Evolutionary conservation across 2,329 filamentous ascomycete genomes (phyloP), one percentile per base, ranked within the genome.

Genomic region (Leptographium procerum): DNA sequence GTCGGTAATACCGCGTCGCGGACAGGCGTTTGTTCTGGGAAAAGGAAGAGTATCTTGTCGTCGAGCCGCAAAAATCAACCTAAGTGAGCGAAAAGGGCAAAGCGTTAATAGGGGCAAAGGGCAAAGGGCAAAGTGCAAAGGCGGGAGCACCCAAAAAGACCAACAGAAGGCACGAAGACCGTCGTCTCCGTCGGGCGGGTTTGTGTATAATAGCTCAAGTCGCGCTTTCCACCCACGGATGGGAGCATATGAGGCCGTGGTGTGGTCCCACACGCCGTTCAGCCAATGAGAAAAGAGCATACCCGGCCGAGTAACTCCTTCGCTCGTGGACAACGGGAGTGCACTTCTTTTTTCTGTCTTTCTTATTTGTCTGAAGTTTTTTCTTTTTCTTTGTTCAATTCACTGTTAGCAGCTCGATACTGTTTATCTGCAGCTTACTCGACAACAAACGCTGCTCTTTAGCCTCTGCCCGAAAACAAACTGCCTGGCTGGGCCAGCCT

Each of bases 151-250:
- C 7, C 3, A 45, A 2, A 13, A 40, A 51, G 26, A 31, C 4
- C 2, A 34, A 28, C 13, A 43, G 28, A 31, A 57, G 28, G 56
- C 33, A 51, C 52, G 47, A 47, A 19, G 51, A 24, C 56, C 36
- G 29, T 48, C 51, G 28, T 34, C 31, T 24, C 6, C 53, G 40
- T n/a, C 40, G 31, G 7, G 40, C 36, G 28, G 50, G 26, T 54
- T 54, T 60, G 55, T 51, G 45, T 55, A 45, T 22, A 13, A 45
- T 22, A 13, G 52, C 29, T 51, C 33, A 51, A 50, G 54, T 60
- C 58, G 60, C 58, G 56, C 57, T 61, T 58, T 58, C 58, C 43
- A 31, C 34, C 45, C 50, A 40, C 24, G 36, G 52, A 51, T 33
- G 36, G 16, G 24, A 33, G 33, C 24, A 28, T 34, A 28, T 33